phyloP scores from a whole-genome alignment of 176 grass and related monocot species.

The Puya raimondii region DNA sequence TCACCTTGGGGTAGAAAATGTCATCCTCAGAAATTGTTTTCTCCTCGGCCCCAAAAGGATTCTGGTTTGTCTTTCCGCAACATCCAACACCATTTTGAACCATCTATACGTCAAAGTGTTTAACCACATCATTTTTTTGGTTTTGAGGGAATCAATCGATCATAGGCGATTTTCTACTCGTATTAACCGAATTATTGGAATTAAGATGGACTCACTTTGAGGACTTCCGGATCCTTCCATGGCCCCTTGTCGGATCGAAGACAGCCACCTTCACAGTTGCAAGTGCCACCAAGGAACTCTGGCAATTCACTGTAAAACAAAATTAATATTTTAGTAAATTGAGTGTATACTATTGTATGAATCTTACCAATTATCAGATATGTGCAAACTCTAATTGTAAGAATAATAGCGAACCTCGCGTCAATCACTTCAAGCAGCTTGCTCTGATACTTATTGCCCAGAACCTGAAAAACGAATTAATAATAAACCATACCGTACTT shows the following conservation, averaged over 20 bases:
- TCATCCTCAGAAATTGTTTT: conserved; percentile 86
- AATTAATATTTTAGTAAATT: not conserved
- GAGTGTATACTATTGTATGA: not conserved
- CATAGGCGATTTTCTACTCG: not conserved
- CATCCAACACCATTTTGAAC: conserved; percentile 60
- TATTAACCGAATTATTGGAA: not conserved
- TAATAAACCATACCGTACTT: conserved; percentile 9
- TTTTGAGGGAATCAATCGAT: not conserved
- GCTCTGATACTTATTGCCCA: conserved; percentile 97
- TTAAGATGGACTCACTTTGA: conserved; percentile 36
- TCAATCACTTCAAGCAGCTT: conserved; percentile 97
- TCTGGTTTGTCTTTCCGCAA: conserved; percentile 39
- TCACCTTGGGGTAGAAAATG: conserved; percentile 44
- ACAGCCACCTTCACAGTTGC: conserved; percentile 80
- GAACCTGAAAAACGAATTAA: conserved; percentile 42
- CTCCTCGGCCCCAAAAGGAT: conserved; percentile 36
- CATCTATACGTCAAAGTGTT: conserved; percentile 38
- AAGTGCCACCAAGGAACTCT: conserved; percentile 87
- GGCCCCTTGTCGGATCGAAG: conserved; percentile 90
- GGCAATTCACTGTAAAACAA: conserved; percentile 60
- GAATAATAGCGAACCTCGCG: conserved; percentile 43
- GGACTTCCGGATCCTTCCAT: conserved; percentile 81
- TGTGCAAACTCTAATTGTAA: too few species aligned
- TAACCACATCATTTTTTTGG: not conserved
- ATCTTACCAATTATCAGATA: too few species aligned